These are phyloP conservation scores for Hypoxylon lenormandii DNA, from an alignment of 495 filamentous ascomycete species.

Conservation along the genomic window DNA sequence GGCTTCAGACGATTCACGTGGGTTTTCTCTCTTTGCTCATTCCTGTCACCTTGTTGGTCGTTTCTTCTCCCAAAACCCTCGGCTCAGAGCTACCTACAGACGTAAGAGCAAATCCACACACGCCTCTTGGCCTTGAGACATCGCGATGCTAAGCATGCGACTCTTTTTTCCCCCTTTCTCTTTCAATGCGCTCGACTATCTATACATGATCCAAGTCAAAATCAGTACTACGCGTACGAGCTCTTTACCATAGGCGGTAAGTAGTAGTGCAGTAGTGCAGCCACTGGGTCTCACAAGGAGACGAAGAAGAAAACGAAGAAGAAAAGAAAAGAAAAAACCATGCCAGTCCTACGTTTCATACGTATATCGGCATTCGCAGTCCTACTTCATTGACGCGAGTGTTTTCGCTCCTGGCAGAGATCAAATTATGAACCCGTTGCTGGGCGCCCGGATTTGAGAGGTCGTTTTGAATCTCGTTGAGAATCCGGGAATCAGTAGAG, in stretches of 20 bases:
- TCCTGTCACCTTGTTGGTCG: conserved; percentile 27
- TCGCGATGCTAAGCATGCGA: conserved; percentile 2
- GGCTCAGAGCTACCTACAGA: conserved; percentile 20
- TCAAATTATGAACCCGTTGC: conserved; percentile 57
- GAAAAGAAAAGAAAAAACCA: conserved; percentile 10
- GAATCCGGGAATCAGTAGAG: conserved; percentile 64
- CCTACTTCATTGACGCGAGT: conserved; percentile 53
- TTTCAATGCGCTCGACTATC: background rate
- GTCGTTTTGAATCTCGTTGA: conserved; percentile 61
- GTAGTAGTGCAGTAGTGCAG: conserved; percentile 11
- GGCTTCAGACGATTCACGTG: conserved; percentile 27
- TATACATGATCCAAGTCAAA: background rate
- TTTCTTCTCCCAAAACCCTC: conserved; percentile 7
- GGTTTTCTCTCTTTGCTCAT: conserved; percentile 25
- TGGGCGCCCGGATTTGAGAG: conserved; percentile 63
- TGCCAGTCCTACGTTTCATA: conserved; percentile 51
- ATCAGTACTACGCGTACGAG: background rate
- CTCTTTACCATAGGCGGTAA: conserved; percentile 5
- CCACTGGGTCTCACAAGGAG: background rate
- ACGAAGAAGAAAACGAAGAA: background rate
- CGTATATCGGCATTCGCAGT: conserved; percentile 56
- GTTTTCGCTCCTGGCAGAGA: conserved; percentile 60
- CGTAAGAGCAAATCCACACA: background rate
- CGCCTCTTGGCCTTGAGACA: conserved; percentile 5
- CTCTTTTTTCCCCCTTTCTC: too few relatives aligned